Percentiles rank a stretch among this genome's conserved stretches.
These are phyloP conservation scores for Geotrichum candidum DNA, from an alignment of 1,139 yeast species.

Conservation along the genomic window DNA sequence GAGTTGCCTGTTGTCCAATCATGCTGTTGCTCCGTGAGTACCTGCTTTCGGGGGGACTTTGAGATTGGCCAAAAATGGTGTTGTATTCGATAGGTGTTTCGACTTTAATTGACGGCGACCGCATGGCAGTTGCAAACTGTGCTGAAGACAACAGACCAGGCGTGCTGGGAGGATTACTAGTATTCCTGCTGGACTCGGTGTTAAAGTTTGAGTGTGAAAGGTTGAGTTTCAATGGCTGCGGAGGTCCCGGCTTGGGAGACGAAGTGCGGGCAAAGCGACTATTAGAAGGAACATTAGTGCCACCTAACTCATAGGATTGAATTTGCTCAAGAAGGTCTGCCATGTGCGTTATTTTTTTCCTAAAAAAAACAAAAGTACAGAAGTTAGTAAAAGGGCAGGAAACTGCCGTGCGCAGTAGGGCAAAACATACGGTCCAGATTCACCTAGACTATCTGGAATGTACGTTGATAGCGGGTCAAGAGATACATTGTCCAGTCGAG, in stretches of 20 bases:
- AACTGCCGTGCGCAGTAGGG: not conserved
- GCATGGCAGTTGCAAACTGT: not conserved
- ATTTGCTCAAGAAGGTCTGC: not conserved
- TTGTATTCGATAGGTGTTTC: not conserved
- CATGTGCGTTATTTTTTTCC: not conserved
- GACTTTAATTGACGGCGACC: not conserved
- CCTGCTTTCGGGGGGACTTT: not conserved
- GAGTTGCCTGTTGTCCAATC: not conserved
- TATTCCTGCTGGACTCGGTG: not conserved
- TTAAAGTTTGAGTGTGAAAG: not conserved
- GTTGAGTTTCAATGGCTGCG: not conserved
- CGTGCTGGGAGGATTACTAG: not conserved
- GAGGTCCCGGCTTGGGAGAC: not conserved
- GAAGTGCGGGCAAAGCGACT: too few relatives aligned
- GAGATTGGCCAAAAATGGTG: not conserved
- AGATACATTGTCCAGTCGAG: not conserved
- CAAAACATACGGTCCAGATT: not conserved
- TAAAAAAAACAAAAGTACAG: not conserved
- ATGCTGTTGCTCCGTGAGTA: not conserved
- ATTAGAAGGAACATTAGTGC: not conserved
- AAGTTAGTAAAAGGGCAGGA: not conserved
- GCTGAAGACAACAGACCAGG: not conserved
- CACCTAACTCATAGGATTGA: not conserved
- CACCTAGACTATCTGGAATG: not conserved
- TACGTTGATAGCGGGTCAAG: not conserved